Conservation (phyloP, 2,329 filamentous ascomycete species). For the Paecilomyces sp. region DNA sequence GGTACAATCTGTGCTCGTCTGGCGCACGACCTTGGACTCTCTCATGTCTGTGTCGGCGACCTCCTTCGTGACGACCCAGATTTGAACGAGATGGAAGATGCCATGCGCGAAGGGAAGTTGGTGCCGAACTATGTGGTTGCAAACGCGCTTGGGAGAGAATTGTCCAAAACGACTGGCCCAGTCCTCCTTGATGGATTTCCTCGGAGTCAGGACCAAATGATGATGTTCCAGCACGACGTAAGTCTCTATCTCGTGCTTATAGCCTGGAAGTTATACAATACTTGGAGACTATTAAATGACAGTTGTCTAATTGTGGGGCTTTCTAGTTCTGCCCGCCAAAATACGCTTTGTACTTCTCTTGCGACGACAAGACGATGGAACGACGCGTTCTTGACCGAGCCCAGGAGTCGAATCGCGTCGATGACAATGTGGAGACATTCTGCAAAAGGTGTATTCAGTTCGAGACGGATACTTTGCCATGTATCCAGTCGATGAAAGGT, state of each 20-base stretch:
- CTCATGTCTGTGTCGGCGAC: not conserved
- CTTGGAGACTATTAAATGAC: not conserved
- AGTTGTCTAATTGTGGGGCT: not conserved
- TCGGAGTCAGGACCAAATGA: not conserved
- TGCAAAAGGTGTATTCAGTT: not conserved
- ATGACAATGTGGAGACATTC: not conserved
- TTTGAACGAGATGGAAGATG: not conserved
- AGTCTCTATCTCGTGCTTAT: not conserved
- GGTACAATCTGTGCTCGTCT: not conserved
- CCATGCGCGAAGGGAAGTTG: not conserved
- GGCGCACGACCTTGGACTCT: not conserved
- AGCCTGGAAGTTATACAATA: not conserved
- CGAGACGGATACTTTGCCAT: not conserved
- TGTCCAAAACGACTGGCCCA: not conserved
- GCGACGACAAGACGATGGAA: not conserved
- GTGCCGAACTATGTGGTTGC: not conserved
- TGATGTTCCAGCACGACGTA: not conserved
- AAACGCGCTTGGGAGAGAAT: not conserved
- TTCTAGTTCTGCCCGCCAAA: not conserved
- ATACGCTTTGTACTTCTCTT: not conserved
- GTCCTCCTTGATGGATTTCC: constrained; percentile 1
- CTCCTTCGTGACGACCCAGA: not conserved
- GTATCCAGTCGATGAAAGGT: not conserved
- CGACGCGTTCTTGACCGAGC: not conserved
- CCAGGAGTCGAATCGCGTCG: not conserved